Conservation (phyloP, 1,139 yeast species). For the Trichomonascaceae sp. region DNA sequence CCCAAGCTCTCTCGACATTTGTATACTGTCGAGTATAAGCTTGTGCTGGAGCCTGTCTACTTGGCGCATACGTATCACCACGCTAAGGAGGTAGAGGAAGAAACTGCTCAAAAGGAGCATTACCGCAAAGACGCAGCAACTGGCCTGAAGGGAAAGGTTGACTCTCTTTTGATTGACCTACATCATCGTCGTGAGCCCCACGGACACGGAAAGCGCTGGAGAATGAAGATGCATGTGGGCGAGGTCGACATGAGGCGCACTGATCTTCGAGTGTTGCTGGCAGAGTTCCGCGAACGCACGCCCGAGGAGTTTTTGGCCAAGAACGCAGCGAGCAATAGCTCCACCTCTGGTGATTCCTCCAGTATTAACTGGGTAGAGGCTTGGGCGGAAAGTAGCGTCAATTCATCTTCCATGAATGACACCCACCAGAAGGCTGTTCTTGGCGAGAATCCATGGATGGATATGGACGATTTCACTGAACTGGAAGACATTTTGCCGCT, state of each 20-base stretch:
- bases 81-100: slow-evolving; percentile 32
- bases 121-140: slow-evolving; percentile 39
- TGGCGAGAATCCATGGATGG: slow-evolving; percentile 42
- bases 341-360: neutral
- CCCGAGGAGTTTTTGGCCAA: slow-evolving; percentile 35
- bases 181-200: slow-evolving; percentile 73
- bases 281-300: slow-evolving; percentile 48
- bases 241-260: slow-evolving; percentile 59
- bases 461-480: slow-evolving; percentile 69
- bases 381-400: slow-evolving; percentile 8
- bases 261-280: slow-evolving; percentile 61
- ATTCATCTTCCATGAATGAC: slow-evolving; percentile 30
- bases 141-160: slow-evolving; percentile 66
- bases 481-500: slow-evolving; percentile 32
- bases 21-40: slow-evolving; percentile 67
- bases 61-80: slow-evolving; percentile 62
- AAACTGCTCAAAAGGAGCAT: slow-evolving; percentile 19
- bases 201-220: slow-evolving; percentile 42
- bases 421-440: slow-evolving; percentile 18
- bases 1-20: slow-evolving; percentile 68
- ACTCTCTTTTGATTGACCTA: slow-evolving; percentile 56
- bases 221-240: slow-evolving; percentile 62
- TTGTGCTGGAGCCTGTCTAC: slow-evolving; percentile 59
- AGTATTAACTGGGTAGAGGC: slow-evolving; percentile 2
- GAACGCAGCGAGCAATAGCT: neutral